These are phyloP conservation scores for Rosa lucieae DNA, from an alignment of 306 rosid species.

Conservation along the genomic window DNA sequence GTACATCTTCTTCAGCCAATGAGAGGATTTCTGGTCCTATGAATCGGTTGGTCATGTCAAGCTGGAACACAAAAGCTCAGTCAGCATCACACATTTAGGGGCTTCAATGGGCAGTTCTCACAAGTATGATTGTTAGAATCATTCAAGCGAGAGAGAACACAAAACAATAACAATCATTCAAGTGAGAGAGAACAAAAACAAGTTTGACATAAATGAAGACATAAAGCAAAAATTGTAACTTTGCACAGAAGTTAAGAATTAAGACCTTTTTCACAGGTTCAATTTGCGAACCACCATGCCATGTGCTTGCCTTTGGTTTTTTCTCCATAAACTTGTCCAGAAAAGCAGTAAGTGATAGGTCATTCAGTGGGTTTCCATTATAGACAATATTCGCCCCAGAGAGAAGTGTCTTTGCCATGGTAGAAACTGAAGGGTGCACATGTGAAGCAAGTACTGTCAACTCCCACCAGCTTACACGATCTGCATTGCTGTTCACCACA, in stretches of 20 bases:
- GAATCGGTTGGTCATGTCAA: slow-evolving; percentile 64
- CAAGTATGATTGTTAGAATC: no score
- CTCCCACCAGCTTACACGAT: slow-evolving; percentile 95
- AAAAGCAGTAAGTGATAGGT: slow-evolving; percentile 78
- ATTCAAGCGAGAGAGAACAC: neutral
- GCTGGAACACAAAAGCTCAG: slow-evolving; percentile 43
- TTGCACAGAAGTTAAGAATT: neutral
- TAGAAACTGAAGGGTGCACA: slow-evolving; percentile 89
- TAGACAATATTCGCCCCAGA: slow-evolving; percentile 89
- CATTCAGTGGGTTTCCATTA: slow-evolving; percentile 84
- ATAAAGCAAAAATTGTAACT: neutral
- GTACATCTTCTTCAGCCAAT: slow-evolving; percentile 82
- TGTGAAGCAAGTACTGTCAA: slow-evolving; percentile 82
- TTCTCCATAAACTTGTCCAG: slow-evolving; percentile 98
- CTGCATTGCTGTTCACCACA: slow-evolving; percentile 70
- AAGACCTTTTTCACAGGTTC: slow-evolving; percentile 91
- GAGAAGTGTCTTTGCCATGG: slow-evolving; percentile 85
- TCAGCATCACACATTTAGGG: slow-evolving; percentile 25
- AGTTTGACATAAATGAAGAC: neutral
- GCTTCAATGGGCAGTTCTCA: neutral
- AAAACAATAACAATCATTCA: neutral
- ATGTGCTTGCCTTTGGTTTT: slow-evolving; percentile 72
- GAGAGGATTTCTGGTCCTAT: slow-evolving; percentile 78
- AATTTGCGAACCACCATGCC: slow-evolving; percentile 98
- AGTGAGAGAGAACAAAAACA: neutral